These are phyloP conservation scores for Taphrina betulina DNA, from an alignment of 1,139 yeast species.

Conservation along the genomic window DNA sequence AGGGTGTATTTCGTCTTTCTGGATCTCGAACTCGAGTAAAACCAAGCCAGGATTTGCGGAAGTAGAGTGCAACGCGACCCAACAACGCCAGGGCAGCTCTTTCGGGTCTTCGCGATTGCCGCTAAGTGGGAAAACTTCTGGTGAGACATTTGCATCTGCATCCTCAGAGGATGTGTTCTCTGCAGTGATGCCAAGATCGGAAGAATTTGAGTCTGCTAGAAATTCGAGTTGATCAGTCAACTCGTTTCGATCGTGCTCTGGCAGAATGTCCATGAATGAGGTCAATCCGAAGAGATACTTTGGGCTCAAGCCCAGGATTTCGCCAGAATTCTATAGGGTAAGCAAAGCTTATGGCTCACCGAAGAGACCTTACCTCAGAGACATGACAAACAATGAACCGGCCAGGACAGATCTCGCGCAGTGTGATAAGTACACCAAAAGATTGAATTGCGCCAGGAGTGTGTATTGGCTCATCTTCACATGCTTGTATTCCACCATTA, in stretches of 20 bases:
- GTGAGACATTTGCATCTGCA: slow-evolving; percentile 28
- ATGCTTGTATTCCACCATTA: slow-evolving; percentile 8
- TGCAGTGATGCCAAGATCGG: slow-evolving; percentile 19
- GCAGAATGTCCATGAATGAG: slow-evolving; percentile 5
- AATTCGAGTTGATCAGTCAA: slow-evolving; percentile 26
- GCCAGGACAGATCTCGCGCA: slow-evolving; percentile 1
- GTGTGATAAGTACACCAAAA: slow-evolving; percentile 25
- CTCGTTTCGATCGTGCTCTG: slow-evolving; percentile 3
- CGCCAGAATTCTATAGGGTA: slow-evolving; percentile 9
- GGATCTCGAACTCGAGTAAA: slow-evolving; percentile 25
- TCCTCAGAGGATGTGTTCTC: slow-evolving; percentile 24
- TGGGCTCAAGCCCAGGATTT: slow-evolving; percentile 20
- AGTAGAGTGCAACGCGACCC: slow-evolving; percentile 27
- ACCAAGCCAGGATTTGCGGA: slow-evolving; percentile 19
- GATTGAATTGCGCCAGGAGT: slow-evolving; percentile 29
- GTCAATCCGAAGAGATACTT: slow-evolving; percentile 20
- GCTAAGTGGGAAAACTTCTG: slow-evolving; percentile 19
- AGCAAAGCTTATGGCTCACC: not conserved
- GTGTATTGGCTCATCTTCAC: slow-evolving; percentile 34
- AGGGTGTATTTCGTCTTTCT: slow-evolving; percentile 10
- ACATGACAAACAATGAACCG: slow-evolving; percentile 13
- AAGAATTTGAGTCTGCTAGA: slow-evolving; percentile 27
- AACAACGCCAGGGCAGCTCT: slow-evolving; percentile 12
- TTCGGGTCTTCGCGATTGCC: slow-evolving; percentile 9
- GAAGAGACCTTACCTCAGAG: slow-evolving; percentile 16